These are phyloP conservation scores for Leishmania gerbilli DNA, from an alignment of 208 protist species.

Conservation along the genomic window DNA sequence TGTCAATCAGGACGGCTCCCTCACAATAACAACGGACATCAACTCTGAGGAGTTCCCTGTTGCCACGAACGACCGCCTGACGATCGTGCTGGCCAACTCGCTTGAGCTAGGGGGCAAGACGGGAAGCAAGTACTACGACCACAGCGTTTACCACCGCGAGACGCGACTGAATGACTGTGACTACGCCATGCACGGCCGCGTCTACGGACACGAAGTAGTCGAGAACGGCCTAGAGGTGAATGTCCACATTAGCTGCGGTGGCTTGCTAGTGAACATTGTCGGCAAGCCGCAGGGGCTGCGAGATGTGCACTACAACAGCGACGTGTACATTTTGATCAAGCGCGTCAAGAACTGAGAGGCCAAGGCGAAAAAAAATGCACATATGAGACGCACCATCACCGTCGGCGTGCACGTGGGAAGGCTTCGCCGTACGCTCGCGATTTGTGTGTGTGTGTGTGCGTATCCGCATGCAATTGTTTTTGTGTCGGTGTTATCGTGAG, in stretches of 20 bases:
- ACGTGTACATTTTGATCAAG: conserved; percentile 88
- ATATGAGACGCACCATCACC: background rate
- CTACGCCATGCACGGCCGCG: conserved; percentile 98
- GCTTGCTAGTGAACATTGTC: conserved; percentile 95
- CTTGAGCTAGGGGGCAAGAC: conserved; percentile 89
- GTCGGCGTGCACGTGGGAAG: background rate
- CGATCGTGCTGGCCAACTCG: conserved; percentile 93
- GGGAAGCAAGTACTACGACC: conserved; percentile 86
- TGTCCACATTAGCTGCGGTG: conserved; percentile 97
- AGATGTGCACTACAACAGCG: conserved; percentile 91
- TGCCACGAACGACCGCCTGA: conserved; percentile 90
- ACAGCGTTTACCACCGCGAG: conserved; percentile 87
- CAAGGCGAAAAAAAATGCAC: background rate
- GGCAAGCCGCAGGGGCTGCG: conserved; percentile 89
- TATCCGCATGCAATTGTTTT: background rate
- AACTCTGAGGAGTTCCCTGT: conserved; percentile 97
- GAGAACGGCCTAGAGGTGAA: conserved; percentile 82
- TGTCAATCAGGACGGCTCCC: conserved; percentile 70
- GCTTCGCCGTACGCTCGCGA: background rate
- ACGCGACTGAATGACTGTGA: conserved; percentile 96
- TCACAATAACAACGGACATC: conserved; percentile 91
- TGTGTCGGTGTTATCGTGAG: background rate
- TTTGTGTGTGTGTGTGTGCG: background rate
- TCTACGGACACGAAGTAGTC: conserved; percentile 94
- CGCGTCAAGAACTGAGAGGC: conserved; percentile 60